Percentiles rank a stretch among this genome's conserved stretches.
Conservation (phyloP, 345 rosid genomes). For the Microthlaspi erraticum region DNA sequence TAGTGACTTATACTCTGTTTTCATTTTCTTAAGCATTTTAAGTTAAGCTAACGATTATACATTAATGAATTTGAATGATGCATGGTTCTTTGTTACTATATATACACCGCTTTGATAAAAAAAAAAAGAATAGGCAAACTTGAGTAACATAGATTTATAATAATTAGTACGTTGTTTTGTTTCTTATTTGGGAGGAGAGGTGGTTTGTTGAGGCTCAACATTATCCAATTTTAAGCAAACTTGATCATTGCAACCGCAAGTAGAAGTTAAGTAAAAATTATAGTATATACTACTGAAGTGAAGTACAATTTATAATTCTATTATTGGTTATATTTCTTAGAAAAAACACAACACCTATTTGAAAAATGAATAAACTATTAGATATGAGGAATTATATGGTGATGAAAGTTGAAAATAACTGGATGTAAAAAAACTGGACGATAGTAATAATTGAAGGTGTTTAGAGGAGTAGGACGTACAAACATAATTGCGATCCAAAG, state of each 20-base stretch:
- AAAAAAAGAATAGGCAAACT: no score
- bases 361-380: not conserved
- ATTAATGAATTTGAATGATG: not conserved
- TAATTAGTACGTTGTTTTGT: not conserved
- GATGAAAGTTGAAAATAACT: not conserved
- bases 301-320: not conserved
- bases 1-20: not conserved
- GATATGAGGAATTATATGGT: not conserved
- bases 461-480: slow-evolving; percentile 17
- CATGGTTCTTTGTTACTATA: not conserved
- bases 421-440: not conserved
- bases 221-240: no score
- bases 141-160: not conserved
- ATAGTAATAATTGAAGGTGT: not conserved
- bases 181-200: slow-evolving; percentile 14
- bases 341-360: no score
- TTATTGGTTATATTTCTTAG: not conserved
- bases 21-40: not conserved
- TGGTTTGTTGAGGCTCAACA: no score
- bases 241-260: not conserved
- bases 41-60: not conserved
- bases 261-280: not conserved
- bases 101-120: not conserved
- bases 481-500: slow-evolving; percentile 30
- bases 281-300: not conserved